These are phyloP conservation scores for Dothistroma pini DNA, from an alignment of 2,329 filamentous ascomycete species.

Conservation along the genomic window DNA sequence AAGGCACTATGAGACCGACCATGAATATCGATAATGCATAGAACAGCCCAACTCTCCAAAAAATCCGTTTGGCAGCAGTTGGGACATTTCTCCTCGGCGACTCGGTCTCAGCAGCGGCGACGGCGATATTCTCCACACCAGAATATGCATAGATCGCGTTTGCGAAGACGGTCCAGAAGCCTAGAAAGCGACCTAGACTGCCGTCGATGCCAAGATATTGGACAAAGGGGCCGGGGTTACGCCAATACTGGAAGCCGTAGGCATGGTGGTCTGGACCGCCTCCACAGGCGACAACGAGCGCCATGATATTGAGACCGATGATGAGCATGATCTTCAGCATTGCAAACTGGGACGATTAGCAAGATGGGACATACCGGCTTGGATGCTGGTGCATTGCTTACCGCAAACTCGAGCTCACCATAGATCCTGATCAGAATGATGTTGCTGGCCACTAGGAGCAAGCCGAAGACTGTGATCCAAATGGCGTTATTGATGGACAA, in stretches of 20 bases:
- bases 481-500: conserved; percentile 20
- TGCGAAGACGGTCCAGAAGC: conserved; percentile 17
- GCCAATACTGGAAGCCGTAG: conserved; percentile 28
- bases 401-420: conserved; percentile 44
- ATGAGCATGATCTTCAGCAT: conserved; percentile 45
- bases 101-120: conserved; percentile 20
- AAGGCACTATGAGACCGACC: conserved; percentile 31
- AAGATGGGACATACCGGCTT: background rate
- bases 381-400: background rate
- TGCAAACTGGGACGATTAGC: conserved; percentile 35
- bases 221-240: conserved; percentile 18
- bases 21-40: conserved; percentile 32
- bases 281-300: conserved; percentile 27
- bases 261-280: conserved; percentile 39
- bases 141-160: conserved; percentile 17
- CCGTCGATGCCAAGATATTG: conserved; percentile 14
- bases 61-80: conserved; percentile 16
- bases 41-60: conserved; percentile 27
- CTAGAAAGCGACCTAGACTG: conserved; percentile 21
- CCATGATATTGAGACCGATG: conserved; percentile 36
- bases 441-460: conserved; percentile 17
- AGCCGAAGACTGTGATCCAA: conserved; percentile 24
- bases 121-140: conserved; percentile 12
- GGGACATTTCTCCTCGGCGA: conserved; percentile 20
- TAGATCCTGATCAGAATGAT: conserved; percentile 36